Evolutionary conservation across 495 filamentous ascomycete species (phyloP).

Genomic region (Ascodesmis nigricans): DNA sequence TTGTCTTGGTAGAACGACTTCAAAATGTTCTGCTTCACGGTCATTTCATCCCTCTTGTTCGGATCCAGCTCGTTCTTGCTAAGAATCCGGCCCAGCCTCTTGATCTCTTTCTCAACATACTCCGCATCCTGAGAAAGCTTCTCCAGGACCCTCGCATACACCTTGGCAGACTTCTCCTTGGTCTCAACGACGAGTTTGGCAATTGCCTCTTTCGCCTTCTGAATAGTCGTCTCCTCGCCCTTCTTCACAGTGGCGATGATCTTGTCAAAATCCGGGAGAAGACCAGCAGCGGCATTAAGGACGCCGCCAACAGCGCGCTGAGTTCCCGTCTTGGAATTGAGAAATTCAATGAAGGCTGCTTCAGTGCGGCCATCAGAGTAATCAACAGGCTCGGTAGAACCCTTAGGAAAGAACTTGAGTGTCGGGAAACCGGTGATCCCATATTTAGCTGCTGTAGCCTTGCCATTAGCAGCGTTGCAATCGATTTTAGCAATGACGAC

Average conservation of each 20-base stretch:
- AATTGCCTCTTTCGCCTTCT: slow-evolving; percentile 37
- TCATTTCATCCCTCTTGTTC: slow-evolving; percentile 72
- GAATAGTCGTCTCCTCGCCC: slow-evolving; percentile 31
- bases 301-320: slow-evolving; percentile 66
- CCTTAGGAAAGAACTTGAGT: slow-evolving; percentile 93
- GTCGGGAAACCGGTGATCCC: slow-evolving; percentile 76
- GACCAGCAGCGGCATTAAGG: slow-evolving; percentile 60
- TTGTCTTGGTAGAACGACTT: slow-evolving; percentile 41
- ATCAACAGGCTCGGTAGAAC: slow-evolving; percentile 44
- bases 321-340: slow-evolving; percentile 79
- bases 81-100: slow-evolving; percentile 54
- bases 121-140: slow-evolving; percentile 56
- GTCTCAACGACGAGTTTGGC: slow-evolving; percentile 45
- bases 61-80: slow-evolving; percentile 68
- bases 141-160: slow-evolving; percentile 76
- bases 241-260: slow-evolving; percentile 46
- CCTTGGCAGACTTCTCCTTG: slow-evolving; percentile 68
- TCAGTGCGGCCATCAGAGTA: slow-evolving; percentile 67
- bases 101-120: slow-evolving; percentile 70
- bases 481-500: slow-evolving; percentile 89
- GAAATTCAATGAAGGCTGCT: slow-evolving; percentile 50
- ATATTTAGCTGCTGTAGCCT: slow-evolving; percentile 47
- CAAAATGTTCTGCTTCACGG: slow-evolving; percentile 70
- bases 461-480: slow-evolving; percentile 38
- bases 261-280: slow-evolving; percentile 50